These are phyloP conservation scores for Paecilomyces sp. DNA, from an alignment of 2,329 filamentous ascomycete species.

Conservation along the genomic window DNA sequence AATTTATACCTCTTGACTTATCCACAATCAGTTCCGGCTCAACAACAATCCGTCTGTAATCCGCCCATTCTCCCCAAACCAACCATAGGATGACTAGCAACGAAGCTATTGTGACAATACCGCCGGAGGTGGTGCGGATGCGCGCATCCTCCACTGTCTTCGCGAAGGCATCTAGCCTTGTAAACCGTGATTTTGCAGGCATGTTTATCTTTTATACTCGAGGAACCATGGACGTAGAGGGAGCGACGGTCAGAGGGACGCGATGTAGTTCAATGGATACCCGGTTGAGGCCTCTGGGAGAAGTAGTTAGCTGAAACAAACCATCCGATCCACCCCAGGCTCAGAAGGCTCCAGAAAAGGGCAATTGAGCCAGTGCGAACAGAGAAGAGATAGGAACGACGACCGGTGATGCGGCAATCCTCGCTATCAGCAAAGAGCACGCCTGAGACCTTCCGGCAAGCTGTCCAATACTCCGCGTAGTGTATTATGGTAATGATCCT, in stretches of 20 bases:
- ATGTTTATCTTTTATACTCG: conserved; percentile 43
- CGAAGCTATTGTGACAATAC: conserved; percentile 87
- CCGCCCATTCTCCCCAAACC: conserved; percentile 90
- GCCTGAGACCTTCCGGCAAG: not conserved
- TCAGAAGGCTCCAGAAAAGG: conserved; percentile 1
- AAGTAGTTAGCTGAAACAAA: conserved; percentile 1
- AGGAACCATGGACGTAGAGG: not conserved
- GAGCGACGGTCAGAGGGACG: not conserved
- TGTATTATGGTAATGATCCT: not conserved
- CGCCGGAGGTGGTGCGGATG: conserved; percentile 89
- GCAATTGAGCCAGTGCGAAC: not conserved
- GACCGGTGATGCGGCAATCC: not conserved
- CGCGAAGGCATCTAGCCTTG: conserved; percentile 94
- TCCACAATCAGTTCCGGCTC: conserved; percentile 93
- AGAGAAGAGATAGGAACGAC: not conserved
- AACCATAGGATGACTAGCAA: conserved; percentile 83
- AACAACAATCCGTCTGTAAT: conserved; percentile 80
- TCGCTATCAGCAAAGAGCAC: not conserved
- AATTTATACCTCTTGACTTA: conserved; percentile 71
- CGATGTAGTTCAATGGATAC: not conserved
- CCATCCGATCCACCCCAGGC: conserved; percentile 4
- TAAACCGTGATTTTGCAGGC: conserved; percentile 89
- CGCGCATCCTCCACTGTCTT: conserved; percentile 98
- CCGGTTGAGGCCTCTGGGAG: conserved; percentile 7
- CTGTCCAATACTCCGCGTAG: not conserved